Base-by-base conservation (phyloP, 805 yeast species). In the Spathaspora boniae region DNA sequence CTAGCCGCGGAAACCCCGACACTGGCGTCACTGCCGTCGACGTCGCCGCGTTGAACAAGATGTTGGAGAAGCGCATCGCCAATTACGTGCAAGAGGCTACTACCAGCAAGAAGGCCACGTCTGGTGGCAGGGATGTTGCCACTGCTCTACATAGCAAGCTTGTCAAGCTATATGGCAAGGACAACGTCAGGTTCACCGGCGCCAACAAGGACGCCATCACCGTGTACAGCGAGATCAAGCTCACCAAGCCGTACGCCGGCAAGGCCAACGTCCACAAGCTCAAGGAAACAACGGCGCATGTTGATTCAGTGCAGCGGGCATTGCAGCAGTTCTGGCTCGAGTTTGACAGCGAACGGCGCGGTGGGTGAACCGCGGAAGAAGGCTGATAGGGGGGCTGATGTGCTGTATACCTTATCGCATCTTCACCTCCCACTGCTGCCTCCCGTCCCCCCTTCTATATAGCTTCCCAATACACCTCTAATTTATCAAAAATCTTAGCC, bases 401-500 rank as follows among this genome's bases (percentile, higher is more conserved):
- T n/a, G 11, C 25, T 22, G 25, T 11, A 11, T 22, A 22, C 25
- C n/a, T 11, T n/a, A n/a, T n/a, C n/a, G n/a, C n/a, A n/a, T n/a
- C n/a, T n/a, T n/a, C n/a, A n/a, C n/a, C n/a, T n/a, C n/a, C n/a
- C n/a, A n/a, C n/a, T n/a, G n/a, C n/a, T n/a, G n/a, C n/a, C n/a
- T n/a, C n/a, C n/a, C n/a, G n/a, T n/a, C n/a, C n/a, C n/a, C n/a
- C n/a, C 25, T 7, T 26, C 11, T 26, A 7, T 26, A 7, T 9
- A 11, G 9, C 9, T 17, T 34, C 20, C 73, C 74, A 69, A 25
- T 50, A 53, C 8, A 76, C 48, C 33, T 65, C 68, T 5, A 79
- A 46, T 8, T 57, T 35, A n/a, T 78, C 80, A 46, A 83, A 81
- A 8, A 72, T 45, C 41, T 65, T 62, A 3, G 61, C 37, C 0